Base-by-base conservation (phyloP, 768 basidiomycete species). In the Boletus fagicola region DNA sequence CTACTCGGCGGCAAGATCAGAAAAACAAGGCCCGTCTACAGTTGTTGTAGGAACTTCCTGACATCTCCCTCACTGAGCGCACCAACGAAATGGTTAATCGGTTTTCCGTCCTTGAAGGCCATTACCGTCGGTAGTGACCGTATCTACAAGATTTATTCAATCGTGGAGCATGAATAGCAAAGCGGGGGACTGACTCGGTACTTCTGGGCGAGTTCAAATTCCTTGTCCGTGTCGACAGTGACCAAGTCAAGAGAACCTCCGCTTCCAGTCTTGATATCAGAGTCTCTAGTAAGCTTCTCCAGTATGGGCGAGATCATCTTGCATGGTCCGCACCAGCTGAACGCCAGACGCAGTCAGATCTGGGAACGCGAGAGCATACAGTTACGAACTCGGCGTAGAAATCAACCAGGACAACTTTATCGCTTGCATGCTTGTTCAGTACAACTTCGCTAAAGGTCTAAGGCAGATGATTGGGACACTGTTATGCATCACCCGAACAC, bases 321-420 rank as follows among this genome's bases (percentile, higher is more conserved):
- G 75, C 90, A 93, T 39, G 90, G 90, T 8, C 78, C 74, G 61
- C 90, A 92, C 91, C 90, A 92, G 58, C 90, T 92, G 55, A 33
- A 38, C 5, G 44, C 49, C 38, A 53, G 11, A 30, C 13, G 22
- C 24, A 4, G 44, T 63, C 50, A 63, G 64, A 24, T 13, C 20
- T 18, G 20, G 33, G 28, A 51, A 36, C 40, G 13, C 24, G 26
- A 47, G 33, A 49, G 45, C 35, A 60, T 39, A 11, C 12, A 61
- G n/a, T 44, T 26, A 77, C 85, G 47, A 63, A 90, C 90, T 90
- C 83, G 47, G 90, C 90, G 67, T 90, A 87, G 62, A 92, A 92
- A 62, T 92, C 90, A 24, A 90, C 88, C 7, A 92, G 73, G 42
- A 87, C 80, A 26, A 88, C 71, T 48, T 82, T 80, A 54, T 80